phyloP scores from a whole-genome alignment of 129 eudicot species.

The Pulicaria dysenterica region DNA sequence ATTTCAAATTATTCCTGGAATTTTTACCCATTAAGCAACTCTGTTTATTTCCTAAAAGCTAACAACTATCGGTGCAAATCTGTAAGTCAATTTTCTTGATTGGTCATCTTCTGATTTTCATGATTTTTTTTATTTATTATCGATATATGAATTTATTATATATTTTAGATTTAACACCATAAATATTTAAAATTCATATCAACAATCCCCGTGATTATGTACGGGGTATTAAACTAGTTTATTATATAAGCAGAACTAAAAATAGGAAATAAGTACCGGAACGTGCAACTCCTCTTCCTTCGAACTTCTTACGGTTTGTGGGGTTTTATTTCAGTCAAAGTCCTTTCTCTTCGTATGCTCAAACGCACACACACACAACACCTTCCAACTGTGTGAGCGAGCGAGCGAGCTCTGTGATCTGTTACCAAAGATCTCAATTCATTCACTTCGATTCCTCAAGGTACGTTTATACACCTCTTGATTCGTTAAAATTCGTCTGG shows the following conservation, averaged over 20 bases:
- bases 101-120: too few species aligned
- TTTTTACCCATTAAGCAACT: too few species aligned
- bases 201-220: too few species aligned
- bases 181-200: too few species aligned
- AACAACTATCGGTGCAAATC: too few species aligned
- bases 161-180: too few species aligned
- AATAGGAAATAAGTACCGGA: conserved; percentile 21
- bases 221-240: too few species aligned
- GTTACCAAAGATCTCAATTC: conserved; percentile 24
- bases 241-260: conserved; percentile 9
- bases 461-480: conserved; percentile 25
- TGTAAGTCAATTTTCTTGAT: too few species aligned
- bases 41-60: too few species aligned
- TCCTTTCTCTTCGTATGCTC: conserved; percentile 30
- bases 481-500: background rate
- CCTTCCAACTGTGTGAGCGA: conserved; percentile 38
- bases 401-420: conserved; percentile 20
- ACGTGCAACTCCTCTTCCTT: conserved; percentile 27
- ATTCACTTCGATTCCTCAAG: conserved; percentile 7
- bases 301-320: conserved; percentile 19
- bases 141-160: too few species aligned
- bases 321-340: conserved; percentile 34
- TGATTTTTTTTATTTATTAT: too few species aligned
- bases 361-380: conserved; percentile 27
- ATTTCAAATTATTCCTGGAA: too few species aligned